phyloP scores from a whole-genome alignment of 108 stramenopile species.

The Discostella stelligeroides region DNA sequence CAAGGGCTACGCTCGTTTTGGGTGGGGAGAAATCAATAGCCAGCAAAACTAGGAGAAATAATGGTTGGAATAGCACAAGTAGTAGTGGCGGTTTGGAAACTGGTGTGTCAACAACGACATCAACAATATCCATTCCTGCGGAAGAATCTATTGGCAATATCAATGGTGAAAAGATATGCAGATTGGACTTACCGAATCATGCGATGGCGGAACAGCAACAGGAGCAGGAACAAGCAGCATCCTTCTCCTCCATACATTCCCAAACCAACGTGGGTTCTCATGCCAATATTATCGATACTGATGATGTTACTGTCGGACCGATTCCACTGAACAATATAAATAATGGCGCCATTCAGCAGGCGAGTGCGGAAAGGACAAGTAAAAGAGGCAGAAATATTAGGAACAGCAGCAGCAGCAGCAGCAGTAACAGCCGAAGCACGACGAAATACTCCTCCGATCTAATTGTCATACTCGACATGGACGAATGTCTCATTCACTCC shows the following conservation, averaged over 20 bases:
- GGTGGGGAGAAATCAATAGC: conserved; percentile 14
- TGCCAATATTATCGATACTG: not conserved
- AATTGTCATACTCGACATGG: conserved; percentile 96
- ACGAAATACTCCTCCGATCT: conserved; percentile 69
- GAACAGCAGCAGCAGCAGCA: not conserved
- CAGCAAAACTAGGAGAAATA: conserved; percentile 6
- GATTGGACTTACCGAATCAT: too few relatives aligned
- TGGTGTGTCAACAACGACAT: not conserved
- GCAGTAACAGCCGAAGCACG: not conserved
- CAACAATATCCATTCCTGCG: too few relatives aligned
- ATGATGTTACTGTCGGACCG: not conserved
- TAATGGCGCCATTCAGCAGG: not conserved
- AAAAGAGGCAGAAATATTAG: not conserved
- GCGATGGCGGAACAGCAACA: too few relatives aligned
- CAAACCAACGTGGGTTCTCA: too few relatives aligned
- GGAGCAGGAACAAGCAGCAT: too few relatives aligned
- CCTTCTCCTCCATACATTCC: too few relatives aligned
- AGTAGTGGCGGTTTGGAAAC: not conserved
- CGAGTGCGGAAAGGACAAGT: not conserved
- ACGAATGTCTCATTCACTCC: conserved; percentile 98
- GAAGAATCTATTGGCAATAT: too few relatives aligned
- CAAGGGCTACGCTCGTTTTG: conserved; percentile 44
- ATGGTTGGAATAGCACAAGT: conserved; percentile 23
- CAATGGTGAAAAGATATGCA: too few relatives aligned
- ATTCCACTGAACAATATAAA: not conserved